Percentiles rank a stretch among this genome's conserved stretches.
phyloP scores from a whole-genome alignment of 2,329 filamentous ascomycete species.

The Aspergillus sp. region DNA sequence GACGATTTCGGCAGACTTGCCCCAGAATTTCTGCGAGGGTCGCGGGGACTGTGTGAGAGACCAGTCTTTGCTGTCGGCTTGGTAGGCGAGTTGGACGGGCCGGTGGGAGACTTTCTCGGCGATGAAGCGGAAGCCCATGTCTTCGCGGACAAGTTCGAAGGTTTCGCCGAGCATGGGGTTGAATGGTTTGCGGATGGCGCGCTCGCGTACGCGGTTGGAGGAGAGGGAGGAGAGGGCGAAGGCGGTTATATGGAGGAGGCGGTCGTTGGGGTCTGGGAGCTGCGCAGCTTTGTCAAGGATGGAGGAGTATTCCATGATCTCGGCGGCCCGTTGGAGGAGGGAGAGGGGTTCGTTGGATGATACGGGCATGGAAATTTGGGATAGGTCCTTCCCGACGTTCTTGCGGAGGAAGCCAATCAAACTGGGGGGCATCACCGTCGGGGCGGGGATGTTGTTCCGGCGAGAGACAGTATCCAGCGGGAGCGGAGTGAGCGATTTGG shows the following conservation, averaged over 20 bases:
- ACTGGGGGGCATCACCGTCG: slow-evolving; percentile 81
- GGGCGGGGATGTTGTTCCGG: slow-evolving; percentile 70
- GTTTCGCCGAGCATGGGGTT: slow-evolving; percentile 97
- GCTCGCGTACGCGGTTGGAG: slow-evolving; percentile 80
- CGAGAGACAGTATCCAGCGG: slow-evolving; percentile 71
- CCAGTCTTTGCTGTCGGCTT: slow-evolving; percentile 86
- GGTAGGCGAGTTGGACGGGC: slow-evolving; percentile 88
- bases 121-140: slow-evolving; percentile 86
- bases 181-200: slow-evolving; percentile 92
- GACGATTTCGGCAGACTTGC: slow-evolving; percentile 91
- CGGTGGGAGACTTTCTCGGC: slow-evolving; percentile 95
- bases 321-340: slow-evolving; percentile 82
- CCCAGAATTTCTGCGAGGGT: slow-evolving; percentile 97
- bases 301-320: slow-evolving; percentile 87
- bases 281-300: slow-evolving; percentile 76
- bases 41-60: slow-evolving; percentile 84
- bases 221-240: slow-evolving; percentile 91
- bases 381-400: slow-evolving; percentile 97
- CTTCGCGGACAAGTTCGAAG: slow-evolving; percentile 86
- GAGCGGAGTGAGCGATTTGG: slow-evolving; percentile 76
- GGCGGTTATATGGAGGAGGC: slow-evolving; percentile 81
- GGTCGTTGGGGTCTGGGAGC: slow-evolving; percentile 63
- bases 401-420: slow-evolving; percentile 93
- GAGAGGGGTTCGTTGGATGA: slow-evolving; percentile 94
- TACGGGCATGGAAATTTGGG: slow-evolving; percentile 96